Base-by-base conservation (phyloP, 768 basidiomycete species). In the Calocybe indica region DNA sequence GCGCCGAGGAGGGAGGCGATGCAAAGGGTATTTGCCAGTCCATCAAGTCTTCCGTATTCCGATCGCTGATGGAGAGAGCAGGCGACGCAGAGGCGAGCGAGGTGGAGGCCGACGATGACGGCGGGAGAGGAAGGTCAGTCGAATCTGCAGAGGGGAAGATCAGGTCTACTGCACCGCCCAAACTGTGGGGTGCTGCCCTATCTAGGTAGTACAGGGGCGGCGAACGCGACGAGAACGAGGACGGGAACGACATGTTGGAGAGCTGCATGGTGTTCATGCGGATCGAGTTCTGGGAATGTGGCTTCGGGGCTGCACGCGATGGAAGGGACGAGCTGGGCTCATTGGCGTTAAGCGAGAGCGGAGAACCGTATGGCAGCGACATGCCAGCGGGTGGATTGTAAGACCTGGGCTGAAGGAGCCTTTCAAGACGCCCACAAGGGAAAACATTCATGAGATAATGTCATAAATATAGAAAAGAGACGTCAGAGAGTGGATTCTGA, bases 181-280 rank as follows among this genome's bases (percentile, higher is more conserved):
- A 33, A 22, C 15, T 7, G 12, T 39, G 14, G 35, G 31, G 5
- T 37, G 34, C 15, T 14, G 37, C 13, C 8, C 22, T 0, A 7
- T 40, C 14, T 35, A 32, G 33, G 39, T 30, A 51, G 35, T 45
- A 10, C n/a, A 37, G n/a, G 48, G 54, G 22, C 22, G 22, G 22
- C 22, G 22, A 22, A 22, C 22, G 22, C 22, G 46, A 33, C 53
- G 51, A 36, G 48, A 43, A 45, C 12, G 56, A 55, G 34, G 56
- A 52, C 11, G 74, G 62, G 47, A 71, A 62, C 4, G 74, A 65
- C 61, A 81, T 73, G 45, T 67, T 70, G 12, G 85, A 85, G 3
- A 90, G 70, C 44, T 82, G 72, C 58, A 89, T 73, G 0, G 87
- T 88, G 52, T 67, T 73, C 32, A 78, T 69, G 12, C 88, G 79